A percentile compares a stretch with the other conserved stretches of the same genome.
phyloP scores from a whole-genome alignment of 805 yeast genomes.

The Metschnikowia lochheadii region DNA sequence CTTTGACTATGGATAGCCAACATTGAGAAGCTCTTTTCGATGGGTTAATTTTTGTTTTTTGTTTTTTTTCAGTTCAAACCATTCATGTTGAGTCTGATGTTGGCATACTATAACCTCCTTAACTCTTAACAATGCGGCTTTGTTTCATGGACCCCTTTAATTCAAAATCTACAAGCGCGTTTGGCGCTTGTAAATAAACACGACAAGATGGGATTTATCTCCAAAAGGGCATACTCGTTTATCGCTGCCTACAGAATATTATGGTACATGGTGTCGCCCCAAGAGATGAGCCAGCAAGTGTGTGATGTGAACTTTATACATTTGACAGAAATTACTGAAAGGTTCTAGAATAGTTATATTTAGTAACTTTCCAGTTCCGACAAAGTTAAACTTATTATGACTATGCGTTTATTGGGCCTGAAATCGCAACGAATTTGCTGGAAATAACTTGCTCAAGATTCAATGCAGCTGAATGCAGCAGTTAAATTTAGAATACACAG shows the following conservation, averaged over 20 bases:
- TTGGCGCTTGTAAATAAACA: background rate
- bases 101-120: background rate
- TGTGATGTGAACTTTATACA: background rate
- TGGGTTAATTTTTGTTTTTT: no score
- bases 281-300: background rate
- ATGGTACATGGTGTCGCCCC: background rate
- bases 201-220: background rate
- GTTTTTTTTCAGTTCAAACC: no score
- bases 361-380: background rate
- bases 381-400: background rate
- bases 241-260: background rate
- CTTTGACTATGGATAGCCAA: no score
- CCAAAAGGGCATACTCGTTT: background rate
- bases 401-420: background rate
- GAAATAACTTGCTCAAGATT: background rate
- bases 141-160: background rate
- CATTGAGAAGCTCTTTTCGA: no score
- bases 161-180: background rate
- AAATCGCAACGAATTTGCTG: background rate
- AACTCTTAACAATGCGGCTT: background rate
- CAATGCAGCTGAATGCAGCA: background rate
- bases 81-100: background rate
- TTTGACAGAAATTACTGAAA: background rate
- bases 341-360: background rate
- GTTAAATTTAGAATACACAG: background rate